These are phyloP conservation scores for Lachancea kluyveri DNA, from an alignment of 805 yeast species.

Conservation along the genomic window DNA sequence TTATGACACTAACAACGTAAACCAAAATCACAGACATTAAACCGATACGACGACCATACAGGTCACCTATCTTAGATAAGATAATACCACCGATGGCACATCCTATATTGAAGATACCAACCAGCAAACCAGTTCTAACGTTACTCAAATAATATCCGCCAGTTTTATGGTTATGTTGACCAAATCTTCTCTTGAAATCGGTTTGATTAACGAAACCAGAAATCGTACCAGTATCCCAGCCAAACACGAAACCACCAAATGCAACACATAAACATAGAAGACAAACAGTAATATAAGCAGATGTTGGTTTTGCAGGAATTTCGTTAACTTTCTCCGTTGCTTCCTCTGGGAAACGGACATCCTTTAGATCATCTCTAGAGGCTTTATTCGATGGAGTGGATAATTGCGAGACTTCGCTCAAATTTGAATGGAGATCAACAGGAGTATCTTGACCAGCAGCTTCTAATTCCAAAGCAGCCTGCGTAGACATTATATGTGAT, in stretches of 20 bases:
- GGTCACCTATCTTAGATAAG: slow-evolving; percentile 53
- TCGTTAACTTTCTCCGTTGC: too few relatives aligned
- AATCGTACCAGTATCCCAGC: slow-evolving; percentile 76
- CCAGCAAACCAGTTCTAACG: slow-evolving; percentile 52
- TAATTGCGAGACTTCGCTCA: slow-evolving; percentile 10
- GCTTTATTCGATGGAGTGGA: slow-evolving; percentile 25
- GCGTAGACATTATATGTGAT: slow-evolving; percentile 3
- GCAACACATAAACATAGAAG: slow-evolving; percentile 19
- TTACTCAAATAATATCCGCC: slow-evolving; percentile 44
- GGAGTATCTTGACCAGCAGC: slow-evolving; percentile 4
- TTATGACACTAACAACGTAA: slow-evolving; percentile 60
- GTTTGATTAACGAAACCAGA: slow-evolving; percentile 60
- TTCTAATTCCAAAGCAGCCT: slow-evolving; percentile 1
- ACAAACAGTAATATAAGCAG: slow-evolving; percentile 25
- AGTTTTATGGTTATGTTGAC: slow-evolving; percentile 33
- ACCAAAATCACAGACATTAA: slow-evolving; percentile 54
- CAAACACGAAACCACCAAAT: slow-evolving; percentile 42
- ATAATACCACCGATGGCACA: slow-evolving; percentile 69
- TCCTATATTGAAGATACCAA: slow-evolving; percentile 63
- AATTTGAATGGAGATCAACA: background rate
- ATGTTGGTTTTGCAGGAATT: slow-evolving; percentile 26
- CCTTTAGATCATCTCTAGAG: slow-evolving; percentile 20
- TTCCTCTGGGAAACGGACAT: slow-evolving; percentile 21
- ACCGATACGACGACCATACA: slow-evolving; percentile 60
- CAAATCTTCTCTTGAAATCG: slow-evolving; percentile 54